phyloP scores from a whole-genome alignment of 2,329 filamentous ascomycete species.

The Pochonia chlamydosporia region DNA sequence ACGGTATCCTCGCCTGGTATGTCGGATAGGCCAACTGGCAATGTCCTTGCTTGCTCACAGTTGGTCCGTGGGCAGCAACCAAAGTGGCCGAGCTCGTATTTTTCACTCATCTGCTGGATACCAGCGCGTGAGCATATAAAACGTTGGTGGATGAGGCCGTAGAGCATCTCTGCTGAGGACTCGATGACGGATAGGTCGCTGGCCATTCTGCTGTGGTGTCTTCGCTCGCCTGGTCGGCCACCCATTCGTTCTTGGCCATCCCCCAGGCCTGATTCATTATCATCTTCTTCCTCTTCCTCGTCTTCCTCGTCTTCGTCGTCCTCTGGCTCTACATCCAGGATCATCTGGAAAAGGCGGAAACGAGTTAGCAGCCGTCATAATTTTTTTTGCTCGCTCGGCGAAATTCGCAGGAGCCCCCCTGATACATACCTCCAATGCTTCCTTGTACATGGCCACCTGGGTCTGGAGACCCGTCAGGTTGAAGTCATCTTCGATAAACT shows the following conservation, averaged over 20 bases:
- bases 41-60: slow-evolving; percentile 82
- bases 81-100: slow-evolving; percentile 96
- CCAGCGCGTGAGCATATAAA: slow-evolving; percentile 96
- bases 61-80: slow-evolving; percentile 91
- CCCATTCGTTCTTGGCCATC: slow-evolving; percentile 53
- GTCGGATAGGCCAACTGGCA: slow-evolving; percentile 90
- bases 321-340: slow-evolving; percentile 94
- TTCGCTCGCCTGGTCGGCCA: slow-evolving; percentile 49
- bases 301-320: slow-evolving; percentile 86
- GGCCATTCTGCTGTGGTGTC: slow-evolving; percentile 77
- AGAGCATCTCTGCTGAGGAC: slow-evolving; percentile 95
- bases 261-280: slow-evolving; percentile 57
- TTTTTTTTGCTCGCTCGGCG: too few relatives aligned
- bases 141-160: slow-evolving; percentile 95
- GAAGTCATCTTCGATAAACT: slow-evolving; percentile 99
- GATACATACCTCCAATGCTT: slow-evolving; percentile 71
- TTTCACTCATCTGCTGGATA: slow-evolving; percentile 99
- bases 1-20: slow-evolving; percentile 95
- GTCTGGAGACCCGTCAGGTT: slow-evolving; percentile 93
- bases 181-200: slow-evolving; percentile 95
- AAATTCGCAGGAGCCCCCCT: too few relatives aligned
- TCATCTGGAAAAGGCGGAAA: slow-evolving; percentile 59
- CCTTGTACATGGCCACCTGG: slow-evolving; percentile 98
- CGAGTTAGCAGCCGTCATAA: slow-evolving; percentile 2
- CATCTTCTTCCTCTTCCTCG: slow-evolving; percentile 70